phyloP scores from a whole-genome alignment of 441 rosid species.

The Corymbia citriodora region DNA sequence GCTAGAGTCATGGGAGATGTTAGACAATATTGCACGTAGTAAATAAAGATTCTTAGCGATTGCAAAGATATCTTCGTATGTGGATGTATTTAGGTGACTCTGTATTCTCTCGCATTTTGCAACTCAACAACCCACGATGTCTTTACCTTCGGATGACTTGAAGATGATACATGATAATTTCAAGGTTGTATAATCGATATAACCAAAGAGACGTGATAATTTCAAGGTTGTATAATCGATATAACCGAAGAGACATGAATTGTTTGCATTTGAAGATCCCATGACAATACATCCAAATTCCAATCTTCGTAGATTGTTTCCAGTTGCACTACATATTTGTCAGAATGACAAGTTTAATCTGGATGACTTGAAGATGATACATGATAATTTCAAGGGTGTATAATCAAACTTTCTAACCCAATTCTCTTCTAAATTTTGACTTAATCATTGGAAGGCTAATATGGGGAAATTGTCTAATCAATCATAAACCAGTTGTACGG shows the following conservation, averaged over 20 bases:
- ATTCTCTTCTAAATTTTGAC: not conserved
- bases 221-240: not conserved
- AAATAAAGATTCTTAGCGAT: not conserved
- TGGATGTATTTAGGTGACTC: not conserved
- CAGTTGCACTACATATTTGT: not conserved
- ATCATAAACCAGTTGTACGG: fast-evolving
- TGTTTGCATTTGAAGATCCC: not conserved
- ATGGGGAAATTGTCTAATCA: not conserved
- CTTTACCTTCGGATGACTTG: not conserved
- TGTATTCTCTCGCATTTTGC: not conserved
- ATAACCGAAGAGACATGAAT: not conserved
- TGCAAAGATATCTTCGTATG: not conserved
- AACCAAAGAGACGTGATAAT: not conserved
- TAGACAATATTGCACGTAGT: too few species aligned
- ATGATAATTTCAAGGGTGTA: too few species aligned
- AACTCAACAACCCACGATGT: not conserved
- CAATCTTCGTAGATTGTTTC: not conserved
- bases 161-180: not conserved
- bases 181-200: not conserved
- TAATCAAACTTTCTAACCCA: not conserved
- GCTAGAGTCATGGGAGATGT: not conserved
- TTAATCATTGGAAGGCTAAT: not conserved
- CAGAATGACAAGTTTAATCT: not conserved
- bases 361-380: too few species aligned
- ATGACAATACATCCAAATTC: not conserved